These are phyloP conservation scores for Marvania coccoides DNA, from an alignment of 139 green algal species.

Conservation along the genomic window DNA sequence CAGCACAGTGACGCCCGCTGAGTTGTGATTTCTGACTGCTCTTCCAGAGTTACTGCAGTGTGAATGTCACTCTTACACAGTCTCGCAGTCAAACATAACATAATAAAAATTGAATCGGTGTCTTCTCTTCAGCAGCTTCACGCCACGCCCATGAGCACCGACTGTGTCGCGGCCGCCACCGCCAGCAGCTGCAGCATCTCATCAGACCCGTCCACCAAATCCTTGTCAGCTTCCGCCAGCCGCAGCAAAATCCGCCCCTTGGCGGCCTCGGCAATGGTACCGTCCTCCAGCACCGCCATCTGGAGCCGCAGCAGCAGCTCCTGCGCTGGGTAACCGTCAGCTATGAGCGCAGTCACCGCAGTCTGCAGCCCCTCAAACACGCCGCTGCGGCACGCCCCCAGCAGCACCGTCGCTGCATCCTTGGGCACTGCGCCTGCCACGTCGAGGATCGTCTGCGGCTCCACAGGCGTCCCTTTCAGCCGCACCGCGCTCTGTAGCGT, in stretches of 20 bases:
- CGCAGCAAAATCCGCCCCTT: conserved; percentile 35
- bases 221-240: conserved; percentile 69
- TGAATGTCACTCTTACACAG: background rate
- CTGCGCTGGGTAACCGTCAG: conserved; percentile 65
- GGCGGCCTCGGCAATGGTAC: conserved; percentile 19
- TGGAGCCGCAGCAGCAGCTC: conserved; percentile 76
- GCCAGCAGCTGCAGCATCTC: conserved; percentile 81
- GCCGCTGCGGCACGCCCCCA: conserved; percentile 19
- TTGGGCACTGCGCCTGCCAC: conserved; percentile 40
- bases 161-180: conserved; percentile 31
- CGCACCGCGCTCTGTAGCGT: conserved; percentile 74
- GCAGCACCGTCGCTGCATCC: conserved; percentile 11
- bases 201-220: conserved; percentile 71
- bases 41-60: background rate
- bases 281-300: conserved; percentile 36
- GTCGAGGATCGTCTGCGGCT: conserved; percentile 31
- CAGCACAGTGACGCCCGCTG: background rate
- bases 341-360: conserved; percentile 51
- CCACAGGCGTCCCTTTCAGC: conserved; percentile 30
- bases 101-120: background rate
- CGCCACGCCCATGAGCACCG: background rate
- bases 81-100: background rate
- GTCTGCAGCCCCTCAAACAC: conserved; percentile 30
- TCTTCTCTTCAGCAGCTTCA: background rate
- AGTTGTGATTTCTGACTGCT: background rate